Percentiles rank a stretch among this genome's conserved stretches.
Evolutionary conservation across 148 eudicot genomes (phyloP).

Genomic region (Vaccinium vitisidaea): DNA sequence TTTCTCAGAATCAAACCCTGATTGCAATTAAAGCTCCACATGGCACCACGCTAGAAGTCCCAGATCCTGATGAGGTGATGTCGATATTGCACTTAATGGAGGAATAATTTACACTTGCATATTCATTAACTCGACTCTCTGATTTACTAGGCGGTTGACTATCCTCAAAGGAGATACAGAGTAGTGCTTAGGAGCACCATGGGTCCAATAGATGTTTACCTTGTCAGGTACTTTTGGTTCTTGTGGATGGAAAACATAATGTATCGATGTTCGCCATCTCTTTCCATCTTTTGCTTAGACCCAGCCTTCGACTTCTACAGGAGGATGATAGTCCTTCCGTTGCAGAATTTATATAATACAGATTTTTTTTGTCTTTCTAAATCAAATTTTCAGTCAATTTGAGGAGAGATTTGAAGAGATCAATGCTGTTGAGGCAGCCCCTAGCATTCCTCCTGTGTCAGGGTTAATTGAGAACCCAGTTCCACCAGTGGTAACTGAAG

Average conservation of each 20-base stretch:
- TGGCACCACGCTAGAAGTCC: conserved; percentile 79
- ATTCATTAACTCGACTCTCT: conserved; percentile 13
- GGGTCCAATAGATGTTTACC: conserved; percentile 98
- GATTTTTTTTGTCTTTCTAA: background rate
- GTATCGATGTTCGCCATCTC: background rate
- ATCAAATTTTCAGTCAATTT: conserved; percentile 63
- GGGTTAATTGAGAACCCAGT: conserved; percentile 30
- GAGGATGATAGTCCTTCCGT: background rate
- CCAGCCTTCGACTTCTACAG: background rate
- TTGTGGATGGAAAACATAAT: background rate
- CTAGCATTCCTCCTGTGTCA: conserved; percentile 50
- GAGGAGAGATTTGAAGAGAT: conserved; percentile 96
- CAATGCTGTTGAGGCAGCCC: conserved; percentile 54
- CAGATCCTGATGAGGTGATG: conserved; percentile 85
- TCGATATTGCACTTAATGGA: background rate
- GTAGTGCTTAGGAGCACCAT: conserved; percentile 94
- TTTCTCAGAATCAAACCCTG: conserved; percentile 71
- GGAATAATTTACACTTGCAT: background rate
- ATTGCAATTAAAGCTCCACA: conserved; percentile 85
- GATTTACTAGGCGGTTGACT: conserved; percentile 70
- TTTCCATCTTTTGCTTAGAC: conserved; percentile 14
- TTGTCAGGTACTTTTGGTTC: conserved; percentile 71
- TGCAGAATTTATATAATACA: background rate
- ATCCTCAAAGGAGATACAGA: conserved; percentile 92
- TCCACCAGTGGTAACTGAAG: conserved; percentile 33